Evolutionary conservation across 2,329 filamentous ascomycete genomes (phyloP), one percentile per base, ranked within the genome.

Genomic region (Plenodomus tracheiphilus): DNA sequence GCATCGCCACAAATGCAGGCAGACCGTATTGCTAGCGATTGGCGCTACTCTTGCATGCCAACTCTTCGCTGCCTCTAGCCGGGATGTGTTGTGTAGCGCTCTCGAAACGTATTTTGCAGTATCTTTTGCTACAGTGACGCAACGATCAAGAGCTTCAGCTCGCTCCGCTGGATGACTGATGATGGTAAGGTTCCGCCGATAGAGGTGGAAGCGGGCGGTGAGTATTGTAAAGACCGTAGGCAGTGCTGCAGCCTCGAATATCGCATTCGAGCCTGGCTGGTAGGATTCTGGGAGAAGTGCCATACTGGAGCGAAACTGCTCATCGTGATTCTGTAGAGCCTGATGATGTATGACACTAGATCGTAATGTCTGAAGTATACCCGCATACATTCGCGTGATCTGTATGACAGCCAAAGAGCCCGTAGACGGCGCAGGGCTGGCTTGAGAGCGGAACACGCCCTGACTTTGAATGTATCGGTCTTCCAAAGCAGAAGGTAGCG

Each of bases 1-100:
- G 64, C 88, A 95, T 18, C 93, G 87, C 84, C 95, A 97, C 38
- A 96, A 80, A 68, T 97, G 94, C 13, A 84, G 85, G 47, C 90
- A 88, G 8, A 95, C 79, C 59, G 93, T 83, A 3, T 87, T 84
- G 1, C 87, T 90, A 2, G 90, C 85, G 10, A 85, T 83, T 28
- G 85, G 82, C 4, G 83, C 81, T 1, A 91, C 77, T 9, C 82
- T 78, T 2, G 81, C 75, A 20, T 81, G 82, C 67, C 82, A 84
- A 36, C 37, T 64, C 48, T 59, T 65, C 13, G 65, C 63, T 6
- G 53, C 46, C 18, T 62, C 63, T 7, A 40, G 36, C n/a, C 58
- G 60, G 2, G 70, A 55, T 28, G 75, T 68, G 3, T 71, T 71
- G 39, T 78, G 77, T 72, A 86, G 79, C 35, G 80, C 82, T 39